phyloP scores from a whole-genome alignment of 202 grass and related monocot genomes.

The Sporobolus alterniflorus region DNA sequence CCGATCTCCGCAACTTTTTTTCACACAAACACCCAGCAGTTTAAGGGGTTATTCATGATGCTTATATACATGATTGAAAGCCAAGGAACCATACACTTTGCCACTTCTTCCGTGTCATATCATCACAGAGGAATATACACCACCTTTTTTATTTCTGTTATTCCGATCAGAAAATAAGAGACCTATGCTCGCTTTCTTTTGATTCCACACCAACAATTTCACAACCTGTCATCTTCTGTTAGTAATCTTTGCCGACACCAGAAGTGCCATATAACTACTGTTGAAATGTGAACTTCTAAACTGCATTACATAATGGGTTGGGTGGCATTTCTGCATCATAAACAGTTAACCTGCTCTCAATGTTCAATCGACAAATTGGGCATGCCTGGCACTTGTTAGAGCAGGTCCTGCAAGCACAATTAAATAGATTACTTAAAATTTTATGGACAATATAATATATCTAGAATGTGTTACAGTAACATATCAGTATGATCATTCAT shows the following conservation, averaged over 20 bases:
- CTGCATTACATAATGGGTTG: constrained; percentile 8
- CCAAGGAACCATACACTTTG: background rate
- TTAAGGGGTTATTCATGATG: constrained; percentile 7
- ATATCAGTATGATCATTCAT: constrained; percentile 14
- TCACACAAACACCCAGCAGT: background rate
- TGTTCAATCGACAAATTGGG: constrained; percentile 61
- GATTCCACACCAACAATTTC: constrained; percentile 10
- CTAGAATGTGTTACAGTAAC: background rate
- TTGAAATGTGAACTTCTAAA: constrained; percentile 41
- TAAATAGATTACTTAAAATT: constrained; percentile 9
- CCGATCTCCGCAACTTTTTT: background rate
- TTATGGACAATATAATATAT: background rate
- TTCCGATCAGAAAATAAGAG: background rate
- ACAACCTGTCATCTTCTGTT: background rate
- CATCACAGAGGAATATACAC: background rate
- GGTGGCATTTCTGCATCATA: constrained; percentile 29
- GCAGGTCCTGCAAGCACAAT: constrained; percentile 44
- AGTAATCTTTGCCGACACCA: background rate
- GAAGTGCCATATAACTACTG: background rate
- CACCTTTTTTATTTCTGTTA: constrained; percentile 16
- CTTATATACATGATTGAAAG: background rate
- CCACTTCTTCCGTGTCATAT: constrained; percentile 7
- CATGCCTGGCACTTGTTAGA: constrained; percentile 63
- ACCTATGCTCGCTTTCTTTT: background rate
- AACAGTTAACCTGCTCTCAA: constrained; percentile 51